A percentile compares a stretch with the other conserved stretches of the same genome.
phyloP scores from a whole-genome alignment of 2,329 filamentous ascomycete species.

The Trichoderma aggressivum region DNA sequence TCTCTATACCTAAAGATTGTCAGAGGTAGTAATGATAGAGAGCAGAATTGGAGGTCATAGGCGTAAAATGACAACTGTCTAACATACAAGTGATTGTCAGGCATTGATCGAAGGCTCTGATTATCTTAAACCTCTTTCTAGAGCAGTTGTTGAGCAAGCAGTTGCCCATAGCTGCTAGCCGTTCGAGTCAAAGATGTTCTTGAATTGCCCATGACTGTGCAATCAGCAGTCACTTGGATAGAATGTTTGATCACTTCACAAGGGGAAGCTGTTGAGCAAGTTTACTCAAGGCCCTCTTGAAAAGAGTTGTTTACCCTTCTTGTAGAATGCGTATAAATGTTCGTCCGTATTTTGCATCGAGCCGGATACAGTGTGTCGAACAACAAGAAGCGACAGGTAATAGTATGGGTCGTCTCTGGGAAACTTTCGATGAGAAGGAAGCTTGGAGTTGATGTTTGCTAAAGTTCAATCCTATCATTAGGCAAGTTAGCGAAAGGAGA shows the following conservation, averaged over 20 bases:
- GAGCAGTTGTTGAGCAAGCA: neutral
- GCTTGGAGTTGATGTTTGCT: neutral
- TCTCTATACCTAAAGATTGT: neutral
- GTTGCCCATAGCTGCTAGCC: neutral
- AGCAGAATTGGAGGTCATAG: neutral
- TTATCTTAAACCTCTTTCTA: neutral
- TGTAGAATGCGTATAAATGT: neutral
- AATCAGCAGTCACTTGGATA: neutral
- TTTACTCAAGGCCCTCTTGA: neutral
- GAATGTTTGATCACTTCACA: neutral
- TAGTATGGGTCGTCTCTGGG: neutral
- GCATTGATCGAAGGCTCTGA: neutral
- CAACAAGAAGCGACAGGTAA: neutral
- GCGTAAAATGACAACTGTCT: rapidly evolving
- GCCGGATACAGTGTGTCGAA: neutral
- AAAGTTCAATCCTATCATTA: neutral
- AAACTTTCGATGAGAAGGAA: neutral
- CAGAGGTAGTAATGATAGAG: neutral
- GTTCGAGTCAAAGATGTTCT: neutral
- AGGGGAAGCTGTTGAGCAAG: neutral
- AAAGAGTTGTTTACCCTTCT: neutral
- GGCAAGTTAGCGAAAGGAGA: neutral
- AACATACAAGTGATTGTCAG: neutral
- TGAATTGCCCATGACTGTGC: neutral
- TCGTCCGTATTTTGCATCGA: neutral